phyloP scores from a whole-genome alignment of 75 land plant species.

The Ceratopteris richardii region DNA sequence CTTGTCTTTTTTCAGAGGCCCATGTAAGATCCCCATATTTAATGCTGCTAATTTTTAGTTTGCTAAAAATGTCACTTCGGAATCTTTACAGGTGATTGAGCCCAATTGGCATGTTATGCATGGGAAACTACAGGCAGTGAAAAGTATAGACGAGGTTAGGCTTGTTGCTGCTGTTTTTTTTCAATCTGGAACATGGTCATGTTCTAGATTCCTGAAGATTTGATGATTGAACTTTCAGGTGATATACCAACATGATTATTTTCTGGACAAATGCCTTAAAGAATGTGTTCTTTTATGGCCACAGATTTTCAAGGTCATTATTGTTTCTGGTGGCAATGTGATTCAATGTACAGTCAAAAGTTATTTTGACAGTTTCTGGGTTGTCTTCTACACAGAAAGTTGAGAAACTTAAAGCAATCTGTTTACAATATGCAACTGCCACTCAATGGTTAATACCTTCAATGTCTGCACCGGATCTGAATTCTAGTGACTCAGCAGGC shows the following conservation, averaged over 20 bases:
- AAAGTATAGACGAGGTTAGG: conserved; percentile 92
- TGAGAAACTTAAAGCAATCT: conserved; percentile 72
- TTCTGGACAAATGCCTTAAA: conserved; percentile 91
- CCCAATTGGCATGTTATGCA: conserved; percentile 99
- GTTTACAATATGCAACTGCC: conserved; percentile 89
- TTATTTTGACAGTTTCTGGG: too few relatives aligned
- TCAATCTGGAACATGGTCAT: too few relatives aligned
- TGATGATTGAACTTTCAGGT: conserved; percentile 38
- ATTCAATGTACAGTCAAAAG: too few relatives aligned
- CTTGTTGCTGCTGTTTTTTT: too few relatives aligned
- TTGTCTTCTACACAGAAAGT: conserved; percentile 46
- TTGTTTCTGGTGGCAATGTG: too few relatives aligned
- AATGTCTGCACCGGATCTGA: conserved; percentile 31
- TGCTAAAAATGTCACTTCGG: neutral
- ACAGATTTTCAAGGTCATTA: conserved; percentile 70
- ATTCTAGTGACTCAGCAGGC: neutral
- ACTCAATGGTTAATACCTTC: conserved; percentile 86
- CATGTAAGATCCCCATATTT: too few relatives aligned
- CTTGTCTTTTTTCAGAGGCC: too few relatives aligned
- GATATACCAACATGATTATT: conserved; percentile 84
- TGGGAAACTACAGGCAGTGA: conserved; percentile 58
- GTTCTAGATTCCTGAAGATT: too few relatives aligned
- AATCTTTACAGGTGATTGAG: conserved; percentile 70
- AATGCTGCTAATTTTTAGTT: neutral
- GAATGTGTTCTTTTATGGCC: conserved; percentile 91